phyloP scores from a whole-genome alignment of 2,329 filamentous ascomycete species.

The Cadophora malorum region DNA sequence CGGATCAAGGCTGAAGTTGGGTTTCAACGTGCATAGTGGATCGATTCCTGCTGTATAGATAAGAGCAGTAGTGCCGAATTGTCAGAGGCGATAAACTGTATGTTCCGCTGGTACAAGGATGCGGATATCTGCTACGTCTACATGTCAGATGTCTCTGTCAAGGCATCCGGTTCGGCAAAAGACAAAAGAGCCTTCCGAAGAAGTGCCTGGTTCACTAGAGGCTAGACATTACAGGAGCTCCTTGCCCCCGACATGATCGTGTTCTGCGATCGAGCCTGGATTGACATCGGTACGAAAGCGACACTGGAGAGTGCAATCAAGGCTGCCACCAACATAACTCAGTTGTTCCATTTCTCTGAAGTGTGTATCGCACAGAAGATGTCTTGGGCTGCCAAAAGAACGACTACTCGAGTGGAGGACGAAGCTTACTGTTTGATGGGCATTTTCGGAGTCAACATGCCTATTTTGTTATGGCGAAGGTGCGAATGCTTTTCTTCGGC shows the following conservation, averaged over 20 bases:
- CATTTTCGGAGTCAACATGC: conserved; percentile 49
- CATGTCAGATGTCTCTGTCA: conserved; percentile 18
- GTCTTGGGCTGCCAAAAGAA: conserved; percentile 43
- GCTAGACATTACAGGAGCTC: conserved; percentile 17
- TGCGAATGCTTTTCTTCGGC: conserved; percentile 44
- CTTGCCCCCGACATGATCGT: conserved; percentile 17
- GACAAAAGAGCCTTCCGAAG: not conserved
- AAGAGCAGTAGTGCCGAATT: conserved; percentile 29
- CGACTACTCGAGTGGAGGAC: conserved; percentile 48
- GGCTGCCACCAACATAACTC: not conserved
- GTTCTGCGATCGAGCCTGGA: conserved; percentile 23
- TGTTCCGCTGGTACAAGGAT: conserved; percentile 27
- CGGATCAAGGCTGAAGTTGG: too few relatives aligned
- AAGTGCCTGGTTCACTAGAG: conserved; percentile 26
- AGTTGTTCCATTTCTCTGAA: conserved; percentile 4
- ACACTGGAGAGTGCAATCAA: not conserved
- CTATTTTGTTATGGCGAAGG: conserved; percentile 48
- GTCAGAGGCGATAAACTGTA: conserved; percentile 27
- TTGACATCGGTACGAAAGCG: conserved; percentile 18
- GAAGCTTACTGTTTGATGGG: conserved; percentile 52
- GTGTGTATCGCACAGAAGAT: conserved; percentile 40
- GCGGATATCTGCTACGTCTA: conserved; percentile 28
- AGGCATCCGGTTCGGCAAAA: too few relatives aligned
- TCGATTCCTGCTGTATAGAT: conserved; percentile 35
- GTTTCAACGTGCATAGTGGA: conserved; percentile 5